Base-by-base conservation (phyloP, 139 green algal species). In the Chlorella sorokiniana region DNA sequence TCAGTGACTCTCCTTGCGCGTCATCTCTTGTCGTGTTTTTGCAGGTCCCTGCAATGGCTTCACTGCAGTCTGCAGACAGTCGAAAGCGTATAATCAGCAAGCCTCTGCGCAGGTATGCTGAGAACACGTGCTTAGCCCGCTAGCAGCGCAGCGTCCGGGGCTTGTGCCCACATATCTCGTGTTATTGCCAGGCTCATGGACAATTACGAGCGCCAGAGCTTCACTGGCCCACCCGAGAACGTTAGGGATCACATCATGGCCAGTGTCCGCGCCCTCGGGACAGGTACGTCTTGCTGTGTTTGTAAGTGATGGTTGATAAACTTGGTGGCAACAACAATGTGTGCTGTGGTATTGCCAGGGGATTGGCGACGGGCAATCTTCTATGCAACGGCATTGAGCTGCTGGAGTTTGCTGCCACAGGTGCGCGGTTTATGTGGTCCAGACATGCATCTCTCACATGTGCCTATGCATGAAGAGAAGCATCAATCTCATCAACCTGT, bases 161-260 rank as follows among this genome's bases (percentile, higher is more conserved):
- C 56, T 65, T 29, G 56, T 35, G 22, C 29, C n/a, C 4, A 20
- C 5, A 40, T 41, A 35, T 20, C 33, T 42, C 8, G 40, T 40
- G 14, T 14, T 22, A 22, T 6, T 5, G 11, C 90, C 69, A 89
- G 97, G 62, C 91, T 99, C 64, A 85, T 98, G 67, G 95, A 99
- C 80, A 97, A 96, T 48, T 98, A 99, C 83, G 92, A 95, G 42
- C 86, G 90, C 51, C 95, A 98, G 86, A 97, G 93, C 44, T 98
- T 98, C 79, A 81, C 86, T 74, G 96, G 96, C 2, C 97, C 97
- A 16, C 95, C 97, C 44, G 97, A 99, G 90, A 98, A 96, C 63
- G 96, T 99, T 74, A 91, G 97, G 56, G 97, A 99, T 86, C 94
- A 99, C 85, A 89, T 99, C 23, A 97, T 99, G 93, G 94, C 94